Conservation (phyloP, 163 green algal genomes). For the Scenedesmus sp. region DNA sequence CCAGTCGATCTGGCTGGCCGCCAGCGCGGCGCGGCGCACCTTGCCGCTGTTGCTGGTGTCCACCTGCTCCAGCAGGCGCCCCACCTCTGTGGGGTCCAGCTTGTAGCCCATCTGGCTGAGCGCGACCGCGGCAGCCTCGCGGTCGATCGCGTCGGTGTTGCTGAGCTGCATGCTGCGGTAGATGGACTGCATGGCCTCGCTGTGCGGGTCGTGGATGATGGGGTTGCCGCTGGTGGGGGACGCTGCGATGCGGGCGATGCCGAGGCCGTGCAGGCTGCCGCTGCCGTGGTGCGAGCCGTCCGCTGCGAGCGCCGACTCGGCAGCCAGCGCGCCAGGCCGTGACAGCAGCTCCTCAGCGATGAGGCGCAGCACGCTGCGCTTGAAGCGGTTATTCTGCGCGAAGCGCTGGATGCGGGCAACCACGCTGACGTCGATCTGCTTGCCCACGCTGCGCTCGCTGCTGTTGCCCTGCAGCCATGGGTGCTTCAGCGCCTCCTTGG, state of each 20-base stretch:
- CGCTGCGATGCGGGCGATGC: neutral
- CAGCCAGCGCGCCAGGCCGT: slow-evolving; percentile 43
- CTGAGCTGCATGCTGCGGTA: slow-evolving; percentile 30
- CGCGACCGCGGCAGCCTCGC: slow-evolving; percentile 47
- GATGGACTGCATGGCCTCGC: slow-evolving; percentile 33
- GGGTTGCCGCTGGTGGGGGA: slow-evolving; percentile 11
- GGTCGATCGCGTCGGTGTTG: slow-evolving; percentile 11
- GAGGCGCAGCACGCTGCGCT: slow-evolving; percentile 83
- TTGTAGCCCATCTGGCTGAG: slow-evolving; percentile 60
- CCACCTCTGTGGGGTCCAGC: slow-evolving; percentile 62
- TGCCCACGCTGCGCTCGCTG: slow-evolving; percentile 63
- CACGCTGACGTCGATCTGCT: slow-evolving; percentile 74
- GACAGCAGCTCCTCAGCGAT: slow-evolving; percentile 71
- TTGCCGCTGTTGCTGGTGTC: slow-evolving; percentile 57
- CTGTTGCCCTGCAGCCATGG: slow-evolving; percentile 83
- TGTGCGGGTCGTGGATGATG: slow-evolving; percentile 44
- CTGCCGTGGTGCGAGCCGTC: neutral
- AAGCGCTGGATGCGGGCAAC: slow-evolving; percentile 93
- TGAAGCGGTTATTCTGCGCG: slow-evolving; percentile 76
- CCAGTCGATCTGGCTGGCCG: slow-evolving; percentile 73
- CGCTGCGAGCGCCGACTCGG: slow-evolving; percentile 28
- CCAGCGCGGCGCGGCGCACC: slow-evolving; percentile 54
- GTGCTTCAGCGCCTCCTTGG: slow-evolving; percentile 88
- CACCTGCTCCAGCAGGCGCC: slow-evolving; percentile 62
- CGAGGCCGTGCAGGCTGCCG: slow-evolving; percentile 21